phyloP scores from a whole-genome alignment of 768 basidiomycete species.

The Clathrus columnatus region DNA sequence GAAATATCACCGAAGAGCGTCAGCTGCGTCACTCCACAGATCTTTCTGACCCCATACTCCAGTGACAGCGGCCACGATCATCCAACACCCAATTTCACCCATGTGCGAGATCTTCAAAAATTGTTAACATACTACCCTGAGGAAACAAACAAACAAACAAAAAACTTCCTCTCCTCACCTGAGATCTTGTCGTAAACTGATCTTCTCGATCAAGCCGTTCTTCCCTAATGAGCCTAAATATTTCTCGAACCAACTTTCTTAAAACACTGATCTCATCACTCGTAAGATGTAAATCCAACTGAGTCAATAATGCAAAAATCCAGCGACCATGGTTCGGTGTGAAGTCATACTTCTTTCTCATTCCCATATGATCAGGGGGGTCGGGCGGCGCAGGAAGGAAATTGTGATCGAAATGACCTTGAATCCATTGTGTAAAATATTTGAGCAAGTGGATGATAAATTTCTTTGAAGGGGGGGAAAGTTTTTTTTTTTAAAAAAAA shows the following conservation, averaged over 20 bases:
- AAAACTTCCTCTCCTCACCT: no score
- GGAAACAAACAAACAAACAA: not conserved
- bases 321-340: conserved; percentile 51
- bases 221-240: conserved; percentile 42
- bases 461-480: conserved; percentile 32
- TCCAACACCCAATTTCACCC: conserved; percentile 55
- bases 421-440: conserved; percentile 81
- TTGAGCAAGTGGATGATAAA: conserved; percentile 68
- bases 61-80: conserved; percentile 55
- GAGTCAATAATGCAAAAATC: conserved; percentile 68
- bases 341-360: conserved; percentile 31
- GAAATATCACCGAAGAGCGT: not conserved
- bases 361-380: not conserved
- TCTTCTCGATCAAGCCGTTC: conserved; percentile 18
- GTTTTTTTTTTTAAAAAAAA: no score
- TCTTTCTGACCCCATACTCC: conserved; percentile 74
- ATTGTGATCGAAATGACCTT: conserved; percentile 41
- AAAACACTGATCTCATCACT: conserved; percentile 73
- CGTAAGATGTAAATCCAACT: conserved; percentile 58
- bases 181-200: not conserved
- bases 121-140: not conserved
- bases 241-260: conserved; percentile 67
- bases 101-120: conserved; percentile 18
- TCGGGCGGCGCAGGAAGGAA: conserved; percentile 19
- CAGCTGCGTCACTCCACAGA: conserved; percentile 67